Percentiles rank a stretch among this genome's conserved stretches.
These are phyloP conservation scores for Lactifluus subvellereus DNA, from an alignment of 768 basidiomycete genomes.

Conservation along the genomic window DNA sequence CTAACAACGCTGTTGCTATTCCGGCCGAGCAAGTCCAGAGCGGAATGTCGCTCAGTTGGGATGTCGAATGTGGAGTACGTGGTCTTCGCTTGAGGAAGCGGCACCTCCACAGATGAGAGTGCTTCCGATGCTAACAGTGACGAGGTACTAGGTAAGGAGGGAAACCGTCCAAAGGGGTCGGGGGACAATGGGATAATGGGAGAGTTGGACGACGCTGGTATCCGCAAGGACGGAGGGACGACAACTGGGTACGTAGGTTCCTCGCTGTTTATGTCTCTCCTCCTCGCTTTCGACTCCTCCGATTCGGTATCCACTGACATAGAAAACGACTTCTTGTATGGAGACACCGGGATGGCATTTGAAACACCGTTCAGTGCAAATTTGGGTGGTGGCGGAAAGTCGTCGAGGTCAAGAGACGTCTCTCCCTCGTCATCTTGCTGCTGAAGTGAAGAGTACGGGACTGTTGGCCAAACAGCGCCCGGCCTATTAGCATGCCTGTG, in stretches of 20 bases:
- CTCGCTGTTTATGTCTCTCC: constrained; percentile 45
- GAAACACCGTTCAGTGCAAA: constrained; percentile 66
- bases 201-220: constrained; percentile 35
- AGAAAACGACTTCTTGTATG: constrained; percentile 26
- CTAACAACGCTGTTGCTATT: constrained; percentile 2
- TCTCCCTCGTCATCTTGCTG: constrained; percentile 9
- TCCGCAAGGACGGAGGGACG: constrained; percentile 30
- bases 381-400: constrained; percentile 50
- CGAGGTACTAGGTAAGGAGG: constrained; percentile 36
- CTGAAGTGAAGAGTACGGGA: constrained; percentile 38
- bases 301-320: constrained; percentile 41
- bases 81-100: neutral
- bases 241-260: constrained; percentile 42
- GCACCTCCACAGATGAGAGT: constrained; percentile 1
- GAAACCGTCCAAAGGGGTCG: constrained; percentile 72
- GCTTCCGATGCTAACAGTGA: neutral
- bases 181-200: constrained; percentile 79
- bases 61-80: constrained; percentile 7
- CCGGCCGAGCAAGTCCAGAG: neutral
- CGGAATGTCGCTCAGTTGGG: constrained; percentile 10
- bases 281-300: constrained; percentile 39
- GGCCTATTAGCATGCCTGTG: constrained; percentile 2
- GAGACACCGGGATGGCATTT: constrained; percentile 49
- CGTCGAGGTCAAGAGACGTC: constrained; percentile 23
- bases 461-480: constrained; percentile 37